These are phyloP conservation scores for Prunus dulcis DNA, from an alignment of 306 rosid genomes.

Conservation along the genomic window DNA sequence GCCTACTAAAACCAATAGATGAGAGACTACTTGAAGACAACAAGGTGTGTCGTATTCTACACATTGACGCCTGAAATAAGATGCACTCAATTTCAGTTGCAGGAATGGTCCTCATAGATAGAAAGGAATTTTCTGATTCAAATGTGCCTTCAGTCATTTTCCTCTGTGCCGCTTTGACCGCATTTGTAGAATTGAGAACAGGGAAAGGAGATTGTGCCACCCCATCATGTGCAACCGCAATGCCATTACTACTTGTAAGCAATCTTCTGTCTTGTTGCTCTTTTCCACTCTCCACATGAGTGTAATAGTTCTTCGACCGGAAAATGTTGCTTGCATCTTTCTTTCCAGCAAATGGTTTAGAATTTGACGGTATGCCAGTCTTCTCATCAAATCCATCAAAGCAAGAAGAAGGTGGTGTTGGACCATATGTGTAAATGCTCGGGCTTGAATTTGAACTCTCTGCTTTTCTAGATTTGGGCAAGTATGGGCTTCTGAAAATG, in stretches of 20 bases:
- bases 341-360: conserved; percentile 48
- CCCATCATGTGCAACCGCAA: conserved; percentile 47
- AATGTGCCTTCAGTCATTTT: conserved; percentile 54
- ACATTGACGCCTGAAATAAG: conserved; percentile 82
- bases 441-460: conserved; percentile 72
- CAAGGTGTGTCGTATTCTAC: conserved; percentile 76
- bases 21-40: conserved; percentile 59
- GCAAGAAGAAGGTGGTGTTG: conserved; percentile 80
- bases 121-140: conserved; percentile 54
- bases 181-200: conserved; percentile 51
- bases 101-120: conserved; percentile 63
- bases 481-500: conserved; percentile 78
- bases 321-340: conserved; percentile 37
- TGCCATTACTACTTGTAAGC: conserved; percentile 31
- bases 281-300: conserved; percentile 61
- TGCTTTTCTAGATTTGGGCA: conserved; percentile 63
- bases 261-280: conserved; percentile 52
- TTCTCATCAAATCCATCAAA: conserved; percentile 70
- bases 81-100: conserved; percentile 85
- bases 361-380: conserved; percentile 42
- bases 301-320: conserved; percentile 62
- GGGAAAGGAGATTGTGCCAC: conserved; percentile 45
- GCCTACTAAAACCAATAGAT: conserved; percentile 56
- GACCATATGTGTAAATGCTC: conserved; percentile 72
- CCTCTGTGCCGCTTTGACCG: conserved; percentile 46